Evolutionary conservation across 2,329 filamentous ascomycete genomes (phyloP), one percentile per base, ranked within the genome.

Genomic region (Pseudomassariella vexata): DNA sequence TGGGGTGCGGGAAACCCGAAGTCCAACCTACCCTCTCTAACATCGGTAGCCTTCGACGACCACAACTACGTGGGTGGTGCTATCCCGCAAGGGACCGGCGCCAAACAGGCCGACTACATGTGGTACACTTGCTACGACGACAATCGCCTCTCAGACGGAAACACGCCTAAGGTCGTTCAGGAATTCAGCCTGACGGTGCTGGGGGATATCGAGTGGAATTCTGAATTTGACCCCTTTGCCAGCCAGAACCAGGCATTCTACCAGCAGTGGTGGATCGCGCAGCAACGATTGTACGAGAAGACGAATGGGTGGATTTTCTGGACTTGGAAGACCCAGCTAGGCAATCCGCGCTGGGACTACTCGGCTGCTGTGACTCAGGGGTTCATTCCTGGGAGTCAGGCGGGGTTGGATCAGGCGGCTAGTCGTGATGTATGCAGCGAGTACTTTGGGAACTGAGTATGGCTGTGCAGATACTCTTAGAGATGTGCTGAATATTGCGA

Each of bases 1-100:
- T 81, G 74, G 75, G 70, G 67, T 12, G 65, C 72, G 1, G 73
- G 73, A 6, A 59, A 78, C 46, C 70, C 45, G 23, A 42, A 41
- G 2, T 27, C 73, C 1, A n/a, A n/a, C n/a, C n/a, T n/a, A n/a
- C n/a, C n/a, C n/a, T n/a, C n/a, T n/a, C n/a, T n/a, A n/a, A n/a
- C n/a, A n/a, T n/a, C n/a, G n/a, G n/a, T n/a, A 9, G 66, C 66
- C 19, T 80, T 68, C 44, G 74, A 79, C 47, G 66, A 76, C 47
- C 75, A 79, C 43, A 63, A 71, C 14, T 80, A 79, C 48, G 51
- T 74, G 17, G 77, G 44, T 8, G 69, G 56, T 49, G 59, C 57
- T 28, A 36, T 49, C 5, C 47, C 44, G 20, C 29, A 31, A 16
- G 12, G 18, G 15, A n/a, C 16, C 12, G 54, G 66, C 22, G 37